phyloP scores from a whole-genome alignment of 139 green algal species.

The Tetraselmis chui region DNA sequence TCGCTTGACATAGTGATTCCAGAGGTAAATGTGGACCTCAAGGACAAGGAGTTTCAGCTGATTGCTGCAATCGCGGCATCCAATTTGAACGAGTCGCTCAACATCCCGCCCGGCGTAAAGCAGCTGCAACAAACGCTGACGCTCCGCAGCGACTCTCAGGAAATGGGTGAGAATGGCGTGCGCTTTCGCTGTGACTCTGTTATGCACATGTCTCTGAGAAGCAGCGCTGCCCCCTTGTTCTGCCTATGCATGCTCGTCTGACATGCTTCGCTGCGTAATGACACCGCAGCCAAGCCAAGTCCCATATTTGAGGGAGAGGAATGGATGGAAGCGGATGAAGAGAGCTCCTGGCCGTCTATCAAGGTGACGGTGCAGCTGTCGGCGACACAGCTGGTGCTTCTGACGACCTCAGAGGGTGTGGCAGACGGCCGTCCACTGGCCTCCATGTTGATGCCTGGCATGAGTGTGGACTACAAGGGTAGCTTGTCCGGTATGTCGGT shows the following conservation, averaged over 20 bases:
- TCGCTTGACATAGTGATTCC: not conserved
- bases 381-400: not conserved
- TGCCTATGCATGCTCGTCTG: too few relatives aligned
- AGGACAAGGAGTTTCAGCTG: slow-evolving; percentile 62
- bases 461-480: not conserved
- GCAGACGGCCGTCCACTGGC: not conserved
- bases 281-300: not conserved
- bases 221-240: too few relatives aligned
- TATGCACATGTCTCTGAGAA: too few relatives aligned
- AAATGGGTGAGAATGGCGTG: not conserved
- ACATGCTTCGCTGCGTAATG: too few relatives aligned
- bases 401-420: not conserved
- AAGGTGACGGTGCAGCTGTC: not conserved
- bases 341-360: not conserved
- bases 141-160: not conserved
- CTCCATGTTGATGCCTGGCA: not conserved
- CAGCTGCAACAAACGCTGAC: not conserved
- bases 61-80: slow-evolving; percentile 50
- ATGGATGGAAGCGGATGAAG: not conserved
- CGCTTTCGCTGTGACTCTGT: too few relatives aligned
- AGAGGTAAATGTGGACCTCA: not conserved
- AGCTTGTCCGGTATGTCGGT: not conserved
- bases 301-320: not conserved
- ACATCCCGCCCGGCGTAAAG: slow-evolving; percentile 17
- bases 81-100: slow-evolving; percentile 54